These are phyloP conservation scores for Barbarea vulgaris DNA, from an alignment of 345 rosid species.

Conservation along the genomic window DNA sequence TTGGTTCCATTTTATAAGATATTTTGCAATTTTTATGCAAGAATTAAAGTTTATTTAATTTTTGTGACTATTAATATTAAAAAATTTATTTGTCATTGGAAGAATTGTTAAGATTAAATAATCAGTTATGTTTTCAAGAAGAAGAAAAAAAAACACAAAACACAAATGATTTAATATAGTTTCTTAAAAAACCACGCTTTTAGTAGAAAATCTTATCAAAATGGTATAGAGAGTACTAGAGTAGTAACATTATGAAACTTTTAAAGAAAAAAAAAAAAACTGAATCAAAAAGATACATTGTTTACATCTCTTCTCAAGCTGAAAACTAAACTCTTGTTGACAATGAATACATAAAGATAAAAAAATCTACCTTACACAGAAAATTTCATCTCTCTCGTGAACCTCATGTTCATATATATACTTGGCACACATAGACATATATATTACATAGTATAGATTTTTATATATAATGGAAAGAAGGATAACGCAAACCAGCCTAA, in stretches of 20 bases:
- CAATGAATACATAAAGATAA: not conserved
- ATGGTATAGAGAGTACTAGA: too few relatives aligned
- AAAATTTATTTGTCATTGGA: too few relatives aligned
- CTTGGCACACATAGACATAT: not conserved
- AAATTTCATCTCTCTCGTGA: not conserved
- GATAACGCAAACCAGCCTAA: slow-evolving; percentile 13
- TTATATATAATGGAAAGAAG: not conserved
- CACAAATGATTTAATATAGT: too few relatives aligned
- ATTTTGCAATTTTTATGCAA: too few relatives aligned
- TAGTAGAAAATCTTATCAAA: too few relatives aligned
- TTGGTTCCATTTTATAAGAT: too few relatives aligned
- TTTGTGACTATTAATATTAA: too few relatives aligned
- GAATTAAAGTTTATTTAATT: too few relatives aligned
- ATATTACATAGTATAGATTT: not conserved
- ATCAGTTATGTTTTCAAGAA: too few relatives aligned
- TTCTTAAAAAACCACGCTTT: too few relatives aligned
- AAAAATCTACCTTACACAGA: not conserved
- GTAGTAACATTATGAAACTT: not conserved
- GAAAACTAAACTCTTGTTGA: not conserved
- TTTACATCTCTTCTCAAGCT: not conserved
- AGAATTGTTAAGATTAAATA: too few relatives aligned
- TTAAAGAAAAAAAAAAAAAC: not conserved
- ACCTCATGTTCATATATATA: not conserved
- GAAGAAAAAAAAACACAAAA: too few relatives aligned
- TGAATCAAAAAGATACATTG: not conserved